Percentiles rank a stretch among this genome's conserved stretches.
These are phyloP conservation scores for Exophiala xenobiotica DNA, from an alignment of 2,329 filamentous ascomycete species.

Conservation along the genomic window DNA sequence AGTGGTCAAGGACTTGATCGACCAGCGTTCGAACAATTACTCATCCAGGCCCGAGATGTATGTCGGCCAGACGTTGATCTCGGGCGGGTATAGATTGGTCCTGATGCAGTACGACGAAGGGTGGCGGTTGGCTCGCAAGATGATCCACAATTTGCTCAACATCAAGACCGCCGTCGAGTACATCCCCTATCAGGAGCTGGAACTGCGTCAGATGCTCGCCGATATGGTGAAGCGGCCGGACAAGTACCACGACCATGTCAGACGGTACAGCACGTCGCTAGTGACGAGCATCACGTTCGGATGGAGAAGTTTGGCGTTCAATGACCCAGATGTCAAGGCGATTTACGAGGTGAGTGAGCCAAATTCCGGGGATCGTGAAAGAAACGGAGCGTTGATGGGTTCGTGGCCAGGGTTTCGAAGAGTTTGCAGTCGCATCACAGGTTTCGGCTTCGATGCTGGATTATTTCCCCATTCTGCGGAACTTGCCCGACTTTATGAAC, in stretches of 20 bases:
- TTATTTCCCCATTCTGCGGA: neutral
- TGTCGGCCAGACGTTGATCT: neutral
- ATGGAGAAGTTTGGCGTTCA: neutral
- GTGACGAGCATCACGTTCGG: neutral
- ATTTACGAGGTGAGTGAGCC: neutral
- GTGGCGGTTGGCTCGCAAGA: conserved; percentile 5
- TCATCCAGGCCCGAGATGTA: neutral
- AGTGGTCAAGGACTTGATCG: conserved; percentile 7
- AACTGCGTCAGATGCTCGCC: conserved; percentile 2
- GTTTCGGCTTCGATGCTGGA: neutral
- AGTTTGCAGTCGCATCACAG: neutral
- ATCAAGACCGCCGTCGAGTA: conserved; percentile 6
- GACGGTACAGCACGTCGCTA: conserved; percentile 3
- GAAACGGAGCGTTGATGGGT: conserved; percentile 6
- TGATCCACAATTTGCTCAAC: conserved; percentile 7
- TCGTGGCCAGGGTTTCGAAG: conserved; percentile 4
- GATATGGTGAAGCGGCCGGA: conserved; percentile 4
- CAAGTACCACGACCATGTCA: conserved; percentile 6
- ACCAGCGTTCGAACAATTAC: neutral
- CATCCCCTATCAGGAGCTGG: conserved; percentile 9
- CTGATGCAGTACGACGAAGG: conserved; percentile 11
- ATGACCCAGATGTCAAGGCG: conserved; percentile 7
- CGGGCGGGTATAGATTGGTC: conserved; percentile 12
- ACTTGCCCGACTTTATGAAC: conserved; percentile 1
- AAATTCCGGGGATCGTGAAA: neutral